Base-by-base conservation (phyloP, 2,329 filamentous ascomycete species). In the Trichophyton benhamiae region DNA sequence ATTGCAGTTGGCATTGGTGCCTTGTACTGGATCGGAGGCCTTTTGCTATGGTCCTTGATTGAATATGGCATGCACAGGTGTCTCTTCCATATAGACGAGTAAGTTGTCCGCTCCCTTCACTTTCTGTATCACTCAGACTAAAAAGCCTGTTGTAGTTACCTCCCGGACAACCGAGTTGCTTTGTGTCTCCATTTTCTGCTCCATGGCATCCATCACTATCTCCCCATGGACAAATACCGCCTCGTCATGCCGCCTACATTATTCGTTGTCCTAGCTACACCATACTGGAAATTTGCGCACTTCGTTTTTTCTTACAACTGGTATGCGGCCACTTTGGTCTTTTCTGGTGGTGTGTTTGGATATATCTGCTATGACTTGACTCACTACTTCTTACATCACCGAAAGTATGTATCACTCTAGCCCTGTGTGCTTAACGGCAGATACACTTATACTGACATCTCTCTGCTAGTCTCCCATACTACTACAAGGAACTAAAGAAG, bases 141-240 rank as follows among this genome's bases (percentile, higher is more conserved):
- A 60, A 70, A 72, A 66, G 71, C 55, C 3, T 61, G 15, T 57
- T 13, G 22, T 65, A 95, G 89, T 57, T 89, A 85, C 71, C 86
- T 99, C 9, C 94, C 94, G 0, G 89, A 99, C 72, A 95, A 97
- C 73, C 83, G 90, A 61, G 86, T 89, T n/a, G 87, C 83, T 65
- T 79, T 99, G 63, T 95, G 90, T 0, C 68, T 87, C 20, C 94
- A 99, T 74, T 99, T 99, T 77, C 77, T 96, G 46, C 87, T 99
- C 27, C 94, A 99, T 69, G 94, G 94, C 65, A 89, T 99, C 65
- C 94, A 99, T 72, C 94, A 99, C 76, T 99, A 97, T 75, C 83
- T 99, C 3, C 94, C 94, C n/a, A 97, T 99, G 94, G 94, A 99
- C 78, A 92, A 87, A 71, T 92, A 96, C 69, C 87, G 94, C 63